phyloP scores from a whole-genome alignment of 495 filamentous ascomycete genomes.

The Viridothelium virens region DNA sequence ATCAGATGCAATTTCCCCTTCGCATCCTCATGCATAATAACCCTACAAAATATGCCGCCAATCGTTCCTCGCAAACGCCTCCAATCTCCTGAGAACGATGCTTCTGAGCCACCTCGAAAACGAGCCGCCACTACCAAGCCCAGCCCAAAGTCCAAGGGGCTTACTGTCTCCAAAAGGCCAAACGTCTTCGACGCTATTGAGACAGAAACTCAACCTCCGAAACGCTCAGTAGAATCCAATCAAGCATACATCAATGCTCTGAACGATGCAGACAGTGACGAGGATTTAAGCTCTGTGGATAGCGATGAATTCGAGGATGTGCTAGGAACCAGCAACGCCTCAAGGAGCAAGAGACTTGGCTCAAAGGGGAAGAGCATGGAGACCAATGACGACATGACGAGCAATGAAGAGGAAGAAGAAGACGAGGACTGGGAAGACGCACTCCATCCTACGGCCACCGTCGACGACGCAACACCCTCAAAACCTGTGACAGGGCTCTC shows the following conservation, averaged over 20 bases:
- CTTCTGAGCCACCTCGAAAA: conserved; percentile 23
- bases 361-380: conserved; percentile 24
- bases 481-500: conserved; percentile 1
- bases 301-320: conserved; percentile 58
- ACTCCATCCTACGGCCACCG: conserved; percentile 40
- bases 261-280: conserved; percentile 47
- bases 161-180: conserved; percentile 35
- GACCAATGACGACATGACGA: conserved; percentile 21
- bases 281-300: conserved; percentile 51
- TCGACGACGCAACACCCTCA: conserved; percentile 14
- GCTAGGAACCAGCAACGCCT: neutral
- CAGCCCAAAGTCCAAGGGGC: conserved; percentile 16
- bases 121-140: conserved; percentile 15
- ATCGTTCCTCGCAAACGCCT: conserved; percentile 31
- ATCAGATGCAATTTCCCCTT: neutral
- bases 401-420: conserved; percentile 56
- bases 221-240: neutral
- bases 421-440: conserved; percentile 88
- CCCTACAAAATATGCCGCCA: conserved; percentile 27
- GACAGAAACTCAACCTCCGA: conserved; percentile 24
- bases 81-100: conserved; percentile 22
- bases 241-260: conserved; percentile 39
- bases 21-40: neutral
- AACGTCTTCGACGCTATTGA: conserved; percentile 60
- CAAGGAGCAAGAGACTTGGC: conserved; percentile 14